phyloP scores from a whole-genome alignment of 495 filamentous ascomycete genomes.

The Polyplosphaeria fusca region DNA sequence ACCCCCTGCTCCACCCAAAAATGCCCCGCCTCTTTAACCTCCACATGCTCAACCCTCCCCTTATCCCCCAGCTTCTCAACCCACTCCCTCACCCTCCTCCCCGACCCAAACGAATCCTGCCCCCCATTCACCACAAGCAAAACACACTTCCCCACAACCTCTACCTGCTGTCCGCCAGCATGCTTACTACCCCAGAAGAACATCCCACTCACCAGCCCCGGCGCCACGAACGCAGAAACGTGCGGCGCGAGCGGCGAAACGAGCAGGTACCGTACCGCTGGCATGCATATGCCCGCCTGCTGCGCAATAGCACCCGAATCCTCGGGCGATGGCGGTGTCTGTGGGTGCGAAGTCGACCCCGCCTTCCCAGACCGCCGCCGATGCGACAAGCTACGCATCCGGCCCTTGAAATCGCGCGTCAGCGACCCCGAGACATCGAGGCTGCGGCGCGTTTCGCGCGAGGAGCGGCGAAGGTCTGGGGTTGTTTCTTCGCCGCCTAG shows the following conservation, averaged over 20 bases:
- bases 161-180: background rate
- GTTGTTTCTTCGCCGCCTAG: constrained; percentile 42
- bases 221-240: constrained; percentile 35
- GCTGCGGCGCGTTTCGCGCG: constrained; percentile 36
- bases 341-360: background rate
- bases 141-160: constrained; percentile 45
- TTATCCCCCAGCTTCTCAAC: constrained; percentile 51
- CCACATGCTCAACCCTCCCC: constrained; percentile 49
- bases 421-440: constrained; percentile 22
- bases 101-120: constrained; percentile 71
- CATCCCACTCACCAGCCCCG: constrained; percentile 15
- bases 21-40: constrained; percentile 71
- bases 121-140: constrained; percentile 78
- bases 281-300: constrained; percentile 1
- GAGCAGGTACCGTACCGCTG: constrained; percentile 61
- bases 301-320: background rate
- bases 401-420: constrained; percentile 33
- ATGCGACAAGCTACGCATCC: constrained; percentile 25
- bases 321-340: background rate
- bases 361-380: background rate
- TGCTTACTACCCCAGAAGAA: constrained; percentile 17
- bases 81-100: constrained; percentile 68
- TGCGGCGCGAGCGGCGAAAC: constrained; percentile 75
- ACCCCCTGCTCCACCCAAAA: constrained; percentile 74
- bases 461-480: constrained; percentile 28